Evolutionary conservation across 257 asterid genomes (phyloP).

Genomic region (Jaltomata sinuosa): DNA sequence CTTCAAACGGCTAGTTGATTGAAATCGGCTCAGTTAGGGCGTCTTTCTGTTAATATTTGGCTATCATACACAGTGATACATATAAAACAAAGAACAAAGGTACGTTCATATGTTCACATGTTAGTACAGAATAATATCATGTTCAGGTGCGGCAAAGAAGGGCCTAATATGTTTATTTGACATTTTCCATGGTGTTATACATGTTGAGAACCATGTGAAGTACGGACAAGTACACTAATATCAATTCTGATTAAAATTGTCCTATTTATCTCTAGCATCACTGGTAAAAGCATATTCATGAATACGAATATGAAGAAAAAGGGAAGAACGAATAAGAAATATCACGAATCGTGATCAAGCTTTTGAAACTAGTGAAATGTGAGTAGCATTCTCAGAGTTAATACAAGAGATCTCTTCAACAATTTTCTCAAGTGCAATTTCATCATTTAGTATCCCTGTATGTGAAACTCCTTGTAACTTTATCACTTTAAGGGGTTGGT

Average conservation of each 20-base stretch:
- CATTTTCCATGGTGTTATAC: background rate
- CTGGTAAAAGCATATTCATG: background rate
- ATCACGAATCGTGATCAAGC: background rate
- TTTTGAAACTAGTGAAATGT: constrained; percentile 7
- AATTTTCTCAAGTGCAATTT: constrained; percentile 29
- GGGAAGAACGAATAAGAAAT: background rate
- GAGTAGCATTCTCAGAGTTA: constrained; percentile 23
- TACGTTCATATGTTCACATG: background rate
- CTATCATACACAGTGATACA: too few relatives aligned
- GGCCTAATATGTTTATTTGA: too few relatives aligned
- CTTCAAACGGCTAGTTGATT: too few relatives aligned
- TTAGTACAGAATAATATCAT: background rate
- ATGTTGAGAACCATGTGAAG: background rate
- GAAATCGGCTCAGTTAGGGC: too few relatives aligned
- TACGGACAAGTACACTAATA: background rate
- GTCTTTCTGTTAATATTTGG: too few relatives aligned
- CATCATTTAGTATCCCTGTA: constrained; percentile 33
- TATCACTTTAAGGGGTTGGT: constrained; percentile 37
- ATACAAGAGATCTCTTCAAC: constrained; percentile 33
- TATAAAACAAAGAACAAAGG: too few relatives aligned
- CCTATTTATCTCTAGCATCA: background rate
- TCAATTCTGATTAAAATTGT: too few relatives aligned
- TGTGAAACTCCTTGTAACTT: constrained; percentile 61
- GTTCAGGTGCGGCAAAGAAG: background rate
- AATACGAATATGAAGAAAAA: background rate